Percentiles rank a stretch among this genome's conserved stretches.
Evolutionary conservation across 768 basidiomycete genomes (phyloP).

Genomic region (Clitopilus passeckerianus): DNA sequence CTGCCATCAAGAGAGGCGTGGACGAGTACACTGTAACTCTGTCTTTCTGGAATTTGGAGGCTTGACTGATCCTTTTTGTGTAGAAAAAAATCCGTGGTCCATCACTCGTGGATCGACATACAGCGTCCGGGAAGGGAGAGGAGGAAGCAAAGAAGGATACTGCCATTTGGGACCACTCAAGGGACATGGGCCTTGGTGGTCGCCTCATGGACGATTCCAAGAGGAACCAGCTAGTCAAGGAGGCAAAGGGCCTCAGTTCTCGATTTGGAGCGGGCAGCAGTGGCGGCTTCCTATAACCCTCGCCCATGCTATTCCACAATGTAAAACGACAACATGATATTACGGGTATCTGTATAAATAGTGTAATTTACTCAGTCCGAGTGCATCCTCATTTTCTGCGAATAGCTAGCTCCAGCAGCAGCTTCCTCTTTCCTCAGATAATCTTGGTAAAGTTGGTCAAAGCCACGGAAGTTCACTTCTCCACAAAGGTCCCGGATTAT

Average conservation of each 20-base stretch:
- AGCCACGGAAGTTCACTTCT: slow-evolving; percentile 34
- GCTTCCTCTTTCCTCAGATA: slow-evolving; percentile 33
- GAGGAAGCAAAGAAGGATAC: slow-evolving; percentile 46
- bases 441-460: slow-evolving; percentile 28
- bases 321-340: background rate
- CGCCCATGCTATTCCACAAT: background rate
- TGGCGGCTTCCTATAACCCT: slow-evolving; percentile 55
- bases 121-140: slow-evolving; percentile 27
- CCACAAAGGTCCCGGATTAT: slow-evolving; percentile 37
- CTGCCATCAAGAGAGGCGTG: slow-evolving; percentile 62
- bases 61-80: background rate
- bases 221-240: slow-evolving; percentile 70
- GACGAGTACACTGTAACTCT: slow-evolving; percentile 67
- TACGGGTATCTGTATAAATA: background rate
- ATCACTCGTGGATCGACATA: slow-evolving; percentile 53
- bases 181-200: slow-evolving; percentile 88
- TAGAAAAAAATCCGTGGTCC: slow-evolving; percentile 47
- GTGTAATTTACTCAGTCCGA: background rate
- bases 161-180: slow-evolving; percentile 86
- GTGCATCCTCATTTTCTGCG: slow-evolving; percentile 6
- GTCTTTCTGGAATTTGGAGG: background rate
- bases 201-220: slow-evolving; percentile 87
- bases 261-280: slow-evolving; percentile 74
- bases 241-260: slow-evolving; percentile 78
- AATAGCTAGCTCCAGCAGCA: slow-evolving; percentile 21